Evolutionary conservation across 2,329 filamentous ascomycete genomes (phyloP), one percentile per base, ranked within the genome.

Genomic region (Sporothrix mexicana): DNA sequence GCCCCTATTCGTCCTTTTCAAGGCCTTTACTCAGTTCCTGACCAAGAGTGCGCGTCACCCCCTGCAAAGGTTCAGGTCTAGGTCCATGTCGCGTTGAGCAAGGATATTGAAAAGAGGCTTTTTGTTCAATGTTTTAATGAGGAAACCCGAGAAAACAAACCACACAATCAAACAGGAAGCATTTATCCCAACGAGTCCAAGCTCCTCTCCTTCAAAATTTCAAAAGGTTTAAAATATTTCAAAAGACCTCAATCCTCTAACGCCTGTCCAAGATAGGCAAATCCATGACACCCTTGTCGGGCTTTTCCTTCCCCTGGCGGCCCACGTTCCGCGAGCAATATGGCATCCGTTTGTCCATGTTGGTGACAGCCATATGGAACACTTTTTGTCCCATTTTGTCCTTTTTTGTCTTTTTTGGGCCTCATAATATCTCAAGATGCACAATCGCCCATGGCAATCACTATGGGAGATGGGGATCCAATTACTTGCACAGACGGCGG

Each of bases 1-100:
- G 45, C 45, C 62, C 45, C 64, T 51, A 36, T 67, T 67, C 45
- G 64, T 67, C 47, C 15, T 15, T 67, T 15, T 61, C 23, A 30
- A 5, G 30, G 30, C 30, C 30, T 5, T 36, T 36, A 36, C 30
- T 36, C 30, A 36, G 30, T 36, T 36, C 30, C 30, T 36, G 30
- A 7, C 5, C 30, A 36, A 36, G 30, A 36, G 15, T 36, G 64
- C 47, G 23, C 43, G 23, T n/a, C 13, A 36, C 20, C 64, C 47
- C 57, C 57, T 61, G 57, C 57, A 36, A 36, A 6, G 30, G 30
- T 36, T 36, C 30, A 36, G 30, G 47, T 53, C 51, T 20, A 17
- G 49, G 17, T 53, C 47, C 57, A 10, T 15, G 36, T 20, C 15
- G 36, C 59, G 9, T 43, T 41, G 17, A 8, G 59, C 10, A 43